Conservation (phyloP, 192 early-diverging fungal species). For the Dimargaris cristalligena region DNA sequence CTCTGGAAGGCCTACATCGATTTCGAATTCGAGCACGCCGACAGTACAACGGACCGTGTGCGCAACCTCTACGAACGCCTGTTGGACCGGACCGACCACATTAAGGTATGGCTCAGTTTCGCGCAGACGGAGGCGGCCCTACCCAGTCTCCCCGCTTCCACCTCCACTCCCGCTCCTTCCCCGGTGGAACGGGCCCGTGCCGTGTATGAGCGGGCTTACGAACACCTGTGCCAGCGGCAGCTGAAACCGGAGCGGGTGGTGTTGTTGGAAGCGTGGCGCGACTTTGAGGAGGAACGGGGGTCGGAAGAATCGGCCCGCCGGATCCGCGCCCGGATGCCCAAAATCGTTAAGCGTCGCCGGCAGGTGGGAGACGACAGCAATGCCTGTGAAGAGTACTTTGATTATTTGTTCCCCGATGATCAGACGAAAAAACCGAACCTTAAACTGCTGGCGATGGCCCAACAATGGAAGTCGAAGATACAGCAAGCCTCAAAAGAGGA, state of each 20-base stretch:
- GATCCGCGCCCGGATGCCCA: conserved; percentile 67
- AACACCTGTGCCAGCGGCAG: conserved; percentile 44
- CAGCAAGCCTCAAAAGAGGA: too few relatives aligned
- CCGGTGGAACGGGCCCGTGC: conserved; percentile 38
- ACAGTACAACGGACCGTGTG: conserved; percentile 63
- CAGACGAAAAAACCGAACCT: conserved; percentile 68
- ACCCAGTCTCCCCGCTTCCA: conserved; percentile 32
- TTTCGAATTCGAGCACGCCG: conserved; percentile 72
- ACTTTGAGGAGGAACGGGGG: conserved; percentile 54
- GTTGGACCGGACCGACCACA: conserved; percentile 74
- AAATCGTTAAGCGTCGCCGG: conserved; percentile 79
- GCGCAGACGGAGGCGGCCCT: conserved; percentile 78
- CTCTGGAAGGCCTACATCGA: conserved; percentile 98
- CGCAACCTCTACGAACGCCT: conserved; percentile 70
- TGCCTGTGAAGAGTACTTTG: conserved; percentile 87
- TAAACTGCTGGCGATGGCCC: conserved; percentile 82
- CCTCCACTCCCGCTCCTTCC: conserved; percentile 10
- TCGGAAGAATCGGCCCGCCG: conserved; percentile 30
- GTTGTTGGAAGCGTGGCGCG: conserved; percentile 81
- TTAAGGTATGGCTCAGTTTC: conserved; percentile 92
- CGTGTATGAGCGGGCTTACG: conserved; percentile 62
- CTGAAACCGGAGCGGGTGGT: conserved; percentile 57
- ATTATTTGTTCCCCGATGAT: conserved; percentile 98
- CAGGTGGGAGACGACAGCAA: conserved; percentile 38
- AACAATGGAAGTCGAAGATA: conserved; percentile 51